Evolutionary conservation across 2,329 filamentous ascomycete genomes (phyloP).

Genomic region (Colletotrichum spaethianum): DNA sequence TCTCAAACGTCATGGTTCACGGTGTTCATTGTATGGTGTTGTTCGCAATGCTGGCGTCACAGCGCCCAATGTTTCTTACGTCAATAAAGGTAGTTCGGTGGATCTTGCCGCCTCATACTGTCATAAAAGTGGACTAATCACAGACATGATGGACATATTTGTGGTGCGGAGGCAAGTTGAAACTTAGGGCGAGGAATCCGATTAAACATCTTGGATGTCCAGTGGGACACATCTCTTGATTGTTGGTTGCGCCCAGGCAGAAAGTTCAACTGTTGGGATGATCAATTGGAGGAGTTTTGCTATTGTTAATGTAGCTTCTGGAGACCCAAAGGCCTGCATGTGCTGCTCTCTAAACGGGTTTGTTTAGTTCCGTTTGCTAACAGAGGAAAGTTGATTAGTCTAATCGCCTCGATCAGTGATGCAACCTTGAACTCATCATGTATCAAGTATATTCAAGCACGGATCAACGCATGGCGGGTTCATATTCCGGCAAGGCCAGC

Average conservation of each 20-base stretch:
- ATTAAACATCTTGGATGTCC: background rate
- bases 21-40: background rate
- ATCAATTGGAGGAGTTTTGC: background rate
- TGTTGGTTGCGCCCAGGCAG: background rate
- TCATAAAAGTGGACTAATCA: conserved; percentile 34
- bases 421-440: background rate
- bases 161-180: background rate
- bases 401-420: background rate
- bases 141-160: background rate
- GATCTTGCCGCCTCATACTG: background rate
- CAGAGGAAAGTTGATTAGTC: background rate
- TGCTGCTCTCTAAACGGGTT: background rate
- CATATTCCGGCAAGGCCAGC: too few relatives aligned
- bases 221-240: background rate
- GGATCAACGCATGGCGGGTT: background rate
- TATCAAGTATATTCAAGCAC: background rate
- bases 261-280: background rate
- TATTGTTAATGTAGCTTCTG: too few relatives aligned
- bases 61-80: conserved; percentile 22
- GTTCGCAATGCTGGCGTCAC: conserved; percentile 2
- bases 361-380: background rate
- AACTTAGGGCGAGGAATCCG: background rate
- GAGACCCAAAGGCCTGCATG: background rate
- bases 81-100: conserved; percentile 10
- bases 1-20: background rate